A percentile compares a stretch with the other conserved stretches of the same genome.
phyloP scores from a whole-genome alignment of 139 green algal species.

The Eudorina sp. region DNA sequence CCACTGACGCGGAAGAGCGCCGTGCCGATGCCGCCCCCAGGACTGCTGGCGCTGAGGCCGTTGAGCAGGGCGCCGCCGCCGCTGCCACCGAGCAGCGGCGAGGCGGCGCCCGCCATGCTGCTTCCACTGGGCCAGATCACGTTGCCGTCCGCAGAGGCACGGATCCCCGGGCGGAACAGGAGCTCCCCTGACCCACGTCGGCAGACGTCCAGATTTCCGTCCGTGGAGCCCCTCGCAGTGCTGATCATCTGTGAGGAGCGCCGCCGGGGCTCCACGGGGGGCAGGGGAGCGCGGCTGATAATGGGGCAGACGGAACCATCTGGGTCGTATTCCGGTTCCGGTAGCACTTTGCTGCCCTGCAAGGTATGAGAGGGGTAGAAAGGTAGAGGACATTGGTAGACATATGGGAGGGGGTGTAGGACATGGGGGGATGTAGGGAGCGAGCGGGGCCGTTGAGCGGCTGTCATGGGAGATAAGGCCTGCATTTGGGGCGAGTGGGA shows the following conservation, averaged over 20 bases:
- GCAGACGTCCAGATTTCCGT: constrained; percentile 1
- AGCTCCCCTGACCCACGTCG: neutral
- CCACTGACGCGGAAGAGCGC: neutral
- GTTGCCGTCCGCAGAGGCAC: neutral
- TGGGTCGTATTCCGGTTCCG: neutral
- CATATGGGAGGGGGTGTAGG: too few species aligned
- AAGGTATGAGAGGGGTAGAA: too few species aligned
- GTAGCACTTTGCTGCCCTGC: constrained; percentile 1
- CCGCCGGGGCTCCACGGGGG: neutral
- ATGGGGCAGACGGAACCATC: constrained; percentile 9
- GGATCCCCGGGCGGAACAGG: neutral
- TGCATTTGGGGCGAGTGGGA: too few species aligned
- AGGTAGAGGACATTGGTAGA: too few species aligned
- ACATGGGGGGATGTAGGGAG: too few species aligned
- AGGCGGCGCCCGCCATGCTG: neutral
- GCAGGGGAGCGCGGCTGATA: neutral
- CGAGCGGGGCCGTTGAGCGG: too few species aligned
- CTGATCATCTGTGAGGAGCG: neutral
- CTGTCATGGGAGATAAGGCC: too few species aligned
- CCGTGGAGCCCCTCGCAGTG: neutral
- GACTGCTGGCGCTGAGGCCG: neutral
- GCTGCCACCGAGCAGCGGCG: neutral
- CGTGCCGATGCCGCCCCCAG: neutral
- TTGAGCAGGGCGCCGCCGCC: neutral
- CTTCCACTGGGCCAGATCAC: neutral